phyloP scores from a whole-genome alignment of 148 eudicot genomes.

The Persicaria tinctoria region DNA sequence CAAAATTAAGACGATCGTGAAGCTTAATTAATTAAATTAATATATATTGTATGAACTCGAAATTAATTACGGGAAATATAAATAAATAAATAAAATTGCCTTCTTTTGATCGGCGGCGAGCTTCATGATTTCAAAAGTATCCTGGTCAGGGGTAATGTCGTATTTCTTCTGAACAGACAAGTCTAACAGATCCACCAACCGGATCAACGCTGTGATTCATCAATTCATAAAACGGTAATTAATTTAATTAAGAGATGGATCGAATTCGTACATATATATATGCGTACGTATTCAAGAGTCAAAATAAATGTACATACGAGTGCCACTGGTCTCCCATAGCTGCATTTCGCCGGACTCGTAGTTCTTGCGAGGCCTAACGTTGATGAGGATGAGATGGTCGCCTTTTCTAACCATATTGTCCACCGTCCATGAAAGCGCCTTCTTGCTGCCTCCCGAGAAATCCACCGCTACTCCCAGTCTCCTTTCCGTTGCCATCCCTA shows the following conservation, averaged over 20 bases:
- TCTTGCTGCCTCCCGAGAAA: conserved; percentile 58
- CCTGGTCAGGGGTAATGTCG: conserved; percentile 48
- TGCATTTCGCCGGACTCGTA: conserved; percentile 57
- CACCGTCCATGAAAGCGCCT: conserved; percentile 62
- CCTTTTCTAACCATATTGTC: conserved; percentile 52
- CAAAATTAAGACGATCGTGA: no score
- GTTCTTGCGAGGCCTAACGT: conserved; percentile 22
- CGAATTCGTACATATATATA: no score
- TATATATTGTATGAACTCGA: background rate
- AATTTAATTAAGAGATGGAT: background rate
- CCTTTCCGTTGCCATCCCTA: conserved; percentile 22
- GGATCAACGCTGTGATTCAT: conserved; percentile 48
- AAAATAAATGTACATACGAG: conserved; percentile 35
- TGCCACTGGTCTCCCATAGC: conserved; percentile 76
- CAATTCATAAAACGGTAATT: background rate
- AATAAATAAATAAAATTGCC: conserved; percentile 16
- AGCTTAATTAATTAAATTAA: no score
- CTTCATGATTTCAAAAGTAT: conserved; percentile 40
- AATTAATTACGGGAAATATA: background rate
- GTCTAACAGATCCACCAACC: conserved; percentile 39
- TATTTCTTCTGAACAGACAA: conserved; percentile 57
- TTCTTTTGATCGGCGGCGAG: conserved; percentile 40
- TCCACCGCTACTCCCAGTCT: conserved; percentile 76
- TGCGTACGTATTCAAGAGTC: background rate
- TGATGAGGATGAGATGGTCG: conserved; percentile 58